Conservation (phyloP, 305 asterid species). For the Fraxinus dipetala region DNA sequence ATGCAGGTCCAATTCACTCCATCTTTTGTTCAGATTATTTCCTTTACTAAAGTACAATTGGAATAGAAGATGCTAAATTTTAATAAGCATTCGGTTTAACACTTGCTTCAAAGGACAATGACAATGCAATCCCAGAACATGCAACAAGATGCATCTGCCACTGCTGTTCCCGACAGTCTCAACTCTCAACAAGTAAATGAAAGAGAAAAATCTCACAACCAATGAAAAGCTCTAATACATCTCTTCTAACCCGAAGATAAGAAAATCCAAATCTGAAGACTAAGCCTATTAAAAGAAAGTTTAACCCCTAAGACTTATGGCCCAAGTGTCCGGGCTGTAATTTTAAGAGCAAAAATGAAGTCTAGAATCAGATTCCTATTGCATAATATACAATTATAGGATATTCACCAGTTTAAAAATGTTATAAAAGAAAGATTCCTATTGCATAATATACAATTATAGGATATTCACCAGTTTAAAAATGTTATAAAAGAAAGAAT, state of each 20-base stretch:
- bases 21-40: not conserved
- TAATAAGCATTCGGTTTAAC: not conserved
- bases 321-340: not conserved
- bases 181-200: not conserved
- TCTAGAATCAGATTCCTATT: not conserved
- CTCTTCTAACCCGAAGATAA: not conserved
- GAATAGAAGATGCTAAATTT: not conserved
- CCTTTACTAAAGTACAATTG: not conserved
- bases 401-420: not conserved
- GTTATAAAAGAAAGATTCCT: not conserved
- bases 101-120: not conserved
- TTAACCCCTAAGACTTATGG: not conserved
- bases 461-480: not conserved
- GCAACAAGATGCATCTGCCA: not conserved
- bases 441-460: no score
- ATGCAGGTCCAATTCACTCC: not conserved
- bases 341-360: constrained; percentile 1
- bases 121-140: not conserved
- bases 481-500: not conserved
- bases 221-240: not conserved
- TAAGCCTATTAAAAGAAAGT: not conserved
- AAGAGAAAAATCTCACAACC: not conserved
- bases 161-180: not conserved
- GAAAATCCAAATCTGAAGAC: not conserved
- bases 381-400: not conserved